These are phyloP conservation scores for Beauveria brongniartii DNA, from an alignment of 2,329 filamentous ascomycete species.

Conservation along the genomic window DNA sequence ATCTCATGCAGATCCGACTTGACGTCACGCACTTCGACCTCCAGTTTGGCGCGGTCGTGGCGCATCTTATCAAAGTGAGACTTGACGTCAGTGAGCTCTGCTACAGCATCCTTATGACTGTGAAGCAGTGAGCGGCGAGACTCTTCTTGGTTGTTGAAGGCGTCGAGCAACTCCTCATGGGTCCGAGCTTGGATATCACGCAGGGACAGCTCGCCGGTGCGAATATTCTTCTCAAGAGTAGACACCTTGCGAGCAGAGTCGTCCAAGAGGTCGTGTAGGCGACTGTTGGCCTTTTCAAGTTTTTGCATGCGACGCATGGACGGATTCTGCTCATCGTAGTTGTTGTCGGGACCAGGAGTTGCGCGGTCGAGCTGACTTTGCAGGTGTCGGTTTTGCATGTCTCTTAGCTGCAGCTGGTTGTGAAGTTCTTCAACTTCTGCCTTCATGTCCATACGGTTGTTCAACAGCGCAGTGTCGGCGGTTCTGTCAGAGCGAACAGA, in stretches of 20 bases:
- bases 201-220: conserved; percentile 77
- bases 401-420: conserved; percentile 84
- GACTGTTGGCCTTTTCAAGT: conserved; percentile 83
- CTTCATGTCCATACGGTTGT: conserved; percentile 84
- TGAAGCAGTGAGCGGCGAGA: conserved; percentile 74
- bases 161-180: conserved; percentile 86
- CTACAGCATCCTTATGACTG: conserved; percentile 75
- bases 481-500: conserved; percentile 80
- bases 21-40: conserved; percentile 80
- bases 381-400: conserved; percentile 92
- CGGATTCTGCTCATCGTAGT: conserved; percentile 68
- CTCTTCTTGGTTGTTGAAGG: conserved; percentile 89
- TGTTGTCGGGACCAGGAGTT: conserved; percentile 53
- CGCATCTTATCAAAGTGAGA: conserved; percentile 80
- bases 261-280: conserved; percentile 88
- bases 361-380: conserved; percentile 74
- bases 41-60: conserved; percentile 67
- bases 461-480: conserved; percentile 70
- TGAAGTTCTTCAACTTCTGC: conserved; percentile 86
- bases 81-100: conserved; percentile 81
- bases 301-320: conserved; percentile 78
- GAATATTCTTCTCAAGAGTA: conserved; percentile 76
- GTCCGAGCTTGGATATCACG: conserved; percentile 89
- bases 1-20: conserved; percentile 79
- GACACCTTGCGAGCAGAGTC: conserved; percentile 91